phyloP scores from a whole-genome alignment of 192 early-diverging fungal species.

The Coemansia nantahalensis region DNA sequence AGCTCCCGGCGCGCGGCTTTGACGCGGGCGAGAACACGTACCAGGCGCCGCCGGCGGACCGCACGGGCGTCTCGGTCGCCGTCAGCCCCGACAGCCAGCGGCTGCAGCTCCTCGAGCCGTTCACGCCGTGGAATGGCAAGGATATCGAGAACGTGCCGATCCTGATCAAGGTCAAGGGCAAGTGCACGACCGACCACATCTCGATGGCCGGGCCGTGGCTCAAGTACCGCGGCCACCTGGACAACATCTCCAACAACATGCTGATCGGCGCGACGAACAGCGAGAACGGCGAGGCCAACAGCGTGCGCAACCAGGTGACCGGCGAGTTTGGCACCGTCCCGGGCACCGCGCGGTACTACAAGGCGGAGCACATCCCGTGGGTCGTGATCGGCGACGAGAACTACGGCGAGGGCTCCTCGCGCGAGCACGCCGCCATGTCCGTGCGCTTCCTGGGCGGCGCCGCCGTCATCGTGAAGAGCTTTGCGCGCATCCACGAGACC shows the following conservation, averaged over 20 bases:
- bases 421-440: conserved; percentile 98
- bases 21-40: conserved; percentile 94
- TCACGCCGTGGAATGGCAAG: conserved; percentile 85
- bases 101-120: conserved; percentile 88
- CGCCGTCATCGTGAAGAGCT: conserved; percentile 93
- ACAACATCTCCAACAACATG: conserved; percentile 99
- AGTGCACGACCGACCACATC: conserved; percentile 99
- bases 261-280: conserved; percentile 95
- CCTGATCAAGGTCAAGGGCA: conserved; percentile 95
- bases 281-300: conserved; percentile 79
- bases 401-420: conserved; percentile 99
- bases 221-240: conserved; percentile 97
- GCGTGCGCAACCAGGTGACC: conserved; percentile 68
- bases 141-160: conserved; percentile 79
- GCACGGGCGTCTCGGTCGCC: conserved; percentile 65
- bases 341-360: conserved; percentile 92
- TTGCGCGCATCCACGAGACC: conserved; percentile 99
- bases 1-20: conserved; percentile 91
- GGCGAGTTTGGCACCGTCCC: conserved; percentile 88
- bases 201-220: conserved; percentile 89
- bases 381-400: conserved; percentile 98
- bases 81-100: conserved; percentile 86
- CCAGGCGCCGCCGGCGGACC: conserved; percentile 89
- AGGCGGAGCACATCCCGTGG: conserved; percentile 83
- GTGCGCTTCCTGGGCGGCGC: conserved; percentile 93